Evolutionary conservation across 2,329 filamentous ascomycete species (phyloP), one percentile per base, ranked within the genome.

Genomic region (Coniella lustricola): DNA sequence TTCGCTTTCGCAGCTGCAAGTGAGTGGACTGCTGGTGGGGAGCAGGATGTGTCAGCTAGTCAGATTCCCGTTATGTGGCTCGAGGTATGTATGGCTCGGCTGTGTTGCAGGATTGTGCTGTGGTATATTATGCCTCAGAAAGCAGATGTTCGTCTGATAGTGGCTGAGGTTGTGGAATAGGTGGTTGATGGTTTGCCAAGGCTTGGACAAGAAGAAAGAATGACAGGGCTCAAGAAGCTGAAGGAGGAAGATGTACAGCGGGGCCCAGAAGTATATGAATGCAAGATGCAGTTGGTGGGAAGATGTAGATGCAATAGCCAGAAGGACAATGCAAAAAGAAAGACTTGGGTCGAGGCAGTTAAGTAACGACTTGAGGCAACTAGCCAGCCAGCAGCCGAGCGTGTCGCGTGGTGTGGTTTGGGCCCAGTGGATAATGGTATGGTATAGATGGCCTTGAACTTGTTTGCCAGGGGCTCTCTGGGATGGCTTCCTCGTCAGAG

Each of bases 401-500:
- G 33, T 35, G 7, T 7, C 16, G 17, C 35, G 25, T 5, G n/a
- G 35, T 37, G 35, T 5, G 34, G 25, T 44, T 37, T 29, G 33
- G 44, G 41, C 31, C 50, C 36, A 14, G 49, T 51, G 49, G 25
- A 10, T 29, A 29, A 45, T 20, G 32, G 42, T 52, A 37, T 50
- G 44, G 50, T 48, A 40, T 52, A 47, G 46, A 51, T 46, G 50
- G 48, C 47, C 50, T 50, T 53, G 50, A 53, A 47, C 48, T 32
- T 39, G 22, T 32, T 40, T 29, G 25, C 35, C 42, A 44, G 50
- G 48, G 50, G 48, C 44, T 50, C 40, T 32, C 46, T n/a, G n/a
- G n/a, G 41, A 44, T 37, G 50, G 50, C 50, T 53, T 48, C 31
- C 44, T 53, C 50, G 50, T 53, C 44, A 48, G 38, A 42, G 34